A percentile compares a stretch with the other conserved stretches of the same genome.
These are phyloP conservation scores for Opeltia flavorubescens DNA, from an alignment of 495 filamentous ascomycete genomes.

Conservation along the genomic window DNA sequence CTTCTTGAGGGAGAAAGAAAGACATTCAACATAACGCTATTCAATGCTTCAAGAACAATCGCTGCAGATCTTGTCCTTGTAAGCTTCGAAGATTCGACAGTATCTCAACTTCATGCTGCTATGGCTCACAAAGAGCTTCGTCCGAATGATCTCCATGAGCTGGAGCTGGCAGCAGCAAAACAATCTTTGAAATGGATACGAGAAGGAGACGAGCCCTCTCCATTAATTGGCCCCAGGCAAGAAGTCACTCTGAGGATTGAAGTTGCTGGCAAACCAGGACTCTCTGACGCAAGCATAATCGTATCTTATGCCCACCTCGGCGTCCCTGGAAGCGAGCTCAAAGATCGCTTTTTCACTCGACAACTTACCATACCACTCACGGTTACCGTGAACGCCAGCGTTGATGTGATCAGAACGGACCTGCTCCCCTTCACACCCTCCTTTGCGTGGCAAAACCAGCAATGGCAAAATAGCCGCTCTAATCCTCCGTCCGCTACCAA, in stretches of 20 bases:
- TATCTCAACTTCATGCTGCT: slow-evolving; percentile 57
- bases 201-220: slow-evolving; percentile 30
- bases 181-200: slow-evolving; percentile 55
- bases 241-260: slow-evolving; percentile 68
- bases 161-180: slow-evolving; percentile 59
- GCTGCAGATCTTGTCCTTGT: slow-evolving; percentile 74
- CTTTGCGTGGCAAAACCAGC: slow-evolving; percentile 36
- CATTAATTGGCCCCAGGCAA: slow-evolving; percentile 52
- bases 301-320: slow-evolving; percentile 71
- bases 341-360: slow-evolving; percentile 69
- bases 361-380: slow-evolving; percentile 70
- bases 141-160: slow-evolving; percentile 67
- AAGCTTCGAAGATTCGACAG: slow-evolving; percentile 80
- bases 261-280: slow-evolving; percentile 68
- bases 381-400: slow-evolving; percentile 79
- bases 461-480: not conserved
- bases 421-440: slow-evolving; percentile 53
- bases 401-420: slow-evolving; percentile 67
- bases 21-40: slow-evolving; percentile 63
- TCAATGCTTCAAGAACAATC: slow-evolving; percentile 56
- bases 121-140: slow-evolving; percentile 61
- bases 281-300: slow-evolving; percentile 69
- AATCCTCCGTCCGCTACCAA: not conserved
- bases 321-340: slow-evolving; percentile 43
- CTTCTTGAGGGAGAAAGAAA: slow-evolving; percentile 75